Evolutionary conservation across 306 rosid species (phyloP).

Genomic region (Sesbania bispinosa): DNA sequence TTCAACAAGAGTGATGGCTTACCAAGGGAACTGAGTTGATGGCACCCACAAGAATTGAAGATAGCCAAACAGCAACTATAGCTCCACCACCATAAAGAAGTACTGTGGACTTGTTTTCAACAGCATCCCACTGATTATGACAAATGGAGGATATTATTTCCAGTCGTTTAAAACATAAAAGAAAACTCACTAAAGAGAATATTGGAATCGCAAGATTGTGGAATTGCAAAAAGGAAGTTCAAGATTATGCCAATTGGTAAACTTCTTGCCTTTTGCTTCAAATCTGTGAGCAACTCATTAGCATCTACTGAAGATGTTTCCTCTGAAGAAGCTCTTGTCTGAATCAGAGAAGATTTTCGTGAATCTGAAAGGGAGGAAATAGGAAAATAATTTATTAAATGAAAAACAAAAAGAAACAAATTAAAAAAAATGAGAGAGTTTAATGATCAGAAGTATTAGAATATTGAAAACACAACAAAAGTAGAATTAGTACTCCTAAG

Average conservation of each 20-base stretch:
- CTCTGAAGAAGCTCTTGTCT: slow-evolving; percentile 79
- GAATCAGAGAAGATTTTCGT: slow-evolving; percentile 51
- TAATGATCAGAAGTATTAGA: neutral
- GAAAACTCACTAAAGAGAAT: neutral
- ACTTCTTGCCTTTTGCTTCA: slow-evolving; percentile 85
- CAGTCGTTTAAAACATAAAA: slow-evolving; percentile 21
- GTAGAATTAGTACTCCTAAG: neutral
- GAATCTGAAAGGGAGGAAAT: slow-evolving; percentile 41
- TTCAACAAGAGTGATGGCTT: slow-evolving; percentile 20
- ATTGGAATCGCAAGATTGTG: neutral
- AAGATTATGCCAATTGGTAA: neutral
- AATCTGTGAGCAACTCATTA: slow-evolving; percentile 67
- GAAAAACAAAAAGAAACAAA: neutral
- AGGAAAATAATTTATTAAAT: neutral
- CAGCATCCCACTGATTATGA: slow-evolving; percentile 81
- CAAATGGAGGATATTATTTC: slow-evolving; percentile 18
- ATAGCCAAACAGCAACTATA: slow-evolving; percentile 80
- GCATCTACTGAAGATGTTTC: slow-evolving; percentile 68
- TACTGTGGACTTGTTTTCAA: slow-evolving; percentile 97
- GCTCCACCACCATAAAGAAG: slow-evolving; percentile 95
- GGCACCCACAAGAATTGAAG: slow-evolving; percentile 80
- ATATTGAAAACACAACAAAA: neutral
- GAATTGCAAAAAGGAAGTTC: slow-evolving; percentile 11
- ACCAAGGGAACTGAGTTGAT: slow-evolving; percentile 97
- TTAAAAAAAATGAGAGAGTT: neutral